phyloP scores from a whole-genome alignment of 306 rosid genomes.

The Prosopis cineraria region DNA sequence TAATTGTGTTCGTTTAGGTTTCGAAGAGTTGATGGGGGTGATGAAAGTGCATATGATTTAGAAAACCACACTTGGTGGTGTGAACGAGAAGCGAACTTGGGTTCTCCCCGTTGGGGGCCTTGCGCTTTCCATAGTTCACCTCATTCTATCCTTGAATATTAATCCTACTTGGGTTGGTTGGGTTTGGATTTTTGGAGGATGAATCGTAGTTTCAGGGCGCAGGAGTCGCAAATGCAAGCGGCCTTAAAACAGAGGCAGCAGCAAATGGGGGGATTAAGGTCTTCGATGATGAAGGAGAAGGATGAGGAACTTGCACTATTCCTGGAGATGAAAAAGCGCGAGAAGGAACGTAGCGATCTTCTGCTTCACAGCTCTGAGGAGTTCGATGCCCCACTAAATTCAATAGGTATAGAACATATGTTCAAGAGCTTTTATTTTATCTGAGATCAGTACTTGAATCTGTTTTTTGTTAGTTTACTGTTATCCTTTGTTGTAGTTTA shows the following conservation, averaged over 20 bases:
- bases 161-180: conserved; percentile 17
- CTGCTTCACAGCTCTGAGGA: conserved; percentile 68
- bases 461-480: not conserved
- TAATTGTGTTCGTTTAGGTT: conserved; percentile 34
- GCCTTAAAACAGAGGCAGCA: conserved; percentile 65
- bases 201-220: conserved; percentile 96
- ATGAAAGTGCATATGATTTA: conserved; percentile 34
- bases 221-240: conserved; percentile 74
- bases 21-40: not conserved
- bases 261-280: conserved; percentile 50
- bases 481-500: not conserved
- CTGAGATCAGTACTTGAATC: not conserved
- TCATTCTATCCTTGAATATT: conserved; percentile 31
- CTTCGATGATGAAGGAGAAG: conserved; percentile 60
- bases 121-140: not conserved
- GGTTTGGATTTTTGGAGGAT: conserved; percentile 48
- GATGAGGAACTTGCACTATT: conserved; percentile 93
- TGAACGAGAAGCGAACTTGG: conserved; percentile 35
- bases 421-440: not conserved
- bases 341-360: conserved; percentile 78
- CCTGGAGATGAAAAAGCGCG: conserved; percentile 84
- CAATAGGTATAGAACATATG: not conserved
- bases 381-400: conserved; percentile 72
- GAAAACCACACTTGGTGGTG: conserved; percentile 33
- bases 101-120: conserved; percentile 28